These are phyloP conservation scores for Prunus mongolica DNA, from an alignment of 306 rosid species.

Conservation along the genomic window DNA sequence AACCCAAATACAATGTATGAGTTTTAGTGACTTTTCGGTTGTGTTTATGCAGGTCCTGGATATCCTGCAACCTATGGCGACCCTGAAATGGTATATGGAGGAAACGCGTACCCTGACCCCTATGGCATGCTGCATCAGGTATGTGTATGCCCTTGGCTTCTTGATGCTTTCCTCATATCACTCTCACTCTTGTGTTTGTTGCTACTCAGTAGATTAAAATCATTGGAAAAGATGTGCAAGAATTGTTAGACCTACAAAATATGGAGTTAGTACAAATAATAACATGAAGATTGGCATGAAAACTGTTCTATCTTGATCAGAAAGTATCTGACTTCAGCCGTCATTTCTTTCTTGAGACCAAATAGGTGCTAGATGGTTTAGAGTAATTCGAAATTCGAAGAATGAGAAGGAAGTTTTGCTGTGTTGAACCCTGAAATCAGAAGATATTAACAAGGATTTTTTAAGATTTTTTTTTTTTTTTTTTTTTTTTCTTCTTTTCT, in stretches of 20 bases:
- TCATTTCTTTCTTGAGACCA: neutral
- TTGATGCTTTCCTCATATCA: neutral
- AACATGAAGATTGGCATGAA: neutral
- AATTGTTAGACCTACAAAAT: neutral
- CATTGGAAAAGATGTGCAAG: neutral
- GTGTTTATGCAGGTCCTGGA: conserved; percentile 44
- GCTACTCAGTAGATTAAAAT: neutral
- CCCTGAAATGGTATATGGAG: conserved; percentile 51
- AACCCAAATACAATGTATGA: neutral
- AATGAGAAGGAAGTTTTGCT: neutral
- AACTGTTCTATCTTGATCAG: neutral
- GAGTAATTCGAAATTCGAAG: neutral
- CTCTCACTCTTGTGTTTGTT: neutral
- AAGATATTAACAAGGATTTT: neutral
- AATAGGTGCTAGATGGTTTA: neutral
- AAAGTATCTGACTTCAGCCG: neutral
- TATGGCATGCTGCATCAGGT: conserved; percentile 59
- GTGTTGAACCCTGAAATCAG: neutral
- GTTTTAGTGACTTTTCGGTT: neutral
- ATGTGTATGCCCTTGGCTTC: conserved; percentile 7
- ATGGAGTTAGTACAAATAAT: neutral
- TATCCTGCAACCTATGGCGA: conserved; percentile 45
- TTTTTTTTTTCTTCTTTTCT: too few relatives aligned
- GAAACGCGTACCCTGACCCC: conserved; percentile 45
- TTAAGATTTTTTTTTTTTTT: too few relatives aligned